Base-by-base conservation (phyloP, 208 protist species). In the Sergeia podlipaevii region DNA sequence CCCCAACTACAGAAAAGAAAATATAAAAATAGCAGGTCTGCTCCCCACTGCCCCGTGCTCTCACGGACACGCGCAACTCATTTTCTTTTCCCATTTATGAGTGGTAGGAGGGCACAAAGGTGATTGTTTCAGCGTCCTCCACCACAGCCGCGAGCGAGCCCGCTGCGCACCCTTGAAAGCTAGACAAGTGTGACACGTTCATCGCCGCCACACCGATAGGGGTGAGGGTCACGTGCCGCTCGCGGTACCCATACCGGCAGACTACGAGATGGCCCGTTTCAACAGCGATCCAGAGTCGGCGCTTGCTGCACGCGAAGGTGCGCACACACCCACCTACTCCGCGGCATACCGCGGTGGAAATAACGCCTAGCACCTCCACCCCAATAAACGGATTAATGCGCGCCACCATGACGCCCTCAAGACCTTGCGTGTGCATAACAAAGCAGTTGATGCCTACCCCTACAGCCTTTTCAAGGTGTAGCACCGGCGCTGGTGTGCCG, bases 251-350 rank as follows among this genome's bases (percentile, higher is more conserved):
- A 62, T 86, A 94, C 59, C 73, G 73, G 62, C 77, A 88, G 23
- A 91, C 74, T 1, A 95, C 26, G 18, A 92, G 42, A 55, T 95
- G 85, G 1, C 78, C 77, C 20, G 82, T 92, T 51, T 91, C 81
- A 11, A 79, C 48, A 33, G 57, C 57, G 44, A 95, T 36, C 53
- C 67, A 91, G 26, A 95, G 57, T 13, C 88, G 78, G 2, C 75
- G 55, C 4, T 64, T 60, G 57, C 80, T 91, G 66, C 70, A 75
- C 23, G 70, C 68, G 11, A 92, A 34, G 42, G 46, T 42, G 30
- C 66, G 71, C 41, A 91, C 77, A 15, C 48, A 28, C 4, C 84
- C 88, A 23, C 88, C 88, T 4, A 92, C 67, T 11, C 80, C 80
- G 28, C 77, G 67, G 60, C 62, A 67, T 27, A 95, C 45, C 2